phyloP scores from a whole-genome alignment of 352 stramenopile genomes.

The Plasmopara muralis region DNA sequence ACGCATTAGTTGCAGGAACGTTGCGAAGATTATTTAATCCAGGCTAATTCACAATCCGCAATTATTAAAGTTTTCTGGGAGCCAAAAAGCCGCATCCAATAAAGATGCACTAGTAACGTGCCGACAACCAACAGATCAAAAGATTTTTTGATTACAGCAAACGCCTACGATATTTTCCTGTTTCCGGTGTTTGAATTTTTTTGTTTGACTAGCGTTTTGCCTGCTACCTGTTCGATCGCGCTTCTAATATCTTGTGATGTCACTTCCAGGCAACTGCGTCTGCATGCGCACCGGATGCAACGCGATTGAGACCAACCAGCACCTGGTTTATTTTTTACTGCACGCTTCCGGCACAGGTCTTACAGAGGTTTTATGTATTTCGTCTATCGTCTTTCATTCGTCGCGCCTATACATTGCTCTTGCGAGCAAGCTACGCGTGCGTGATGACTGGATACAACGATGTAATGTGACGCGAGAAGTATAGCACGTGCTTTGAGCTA shows the following conservation, averaged over 20 bases:
- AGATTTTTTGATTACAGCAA: slow-evolving; percentile 3
- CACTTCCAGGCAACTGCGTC: neutral
- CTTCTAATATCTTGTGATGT: slow-evolving; percentile 1
- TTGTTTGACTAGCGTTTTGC: slow-evolving; percentile 1
- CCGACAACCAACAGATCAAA: slow-evolving; percentile 1
- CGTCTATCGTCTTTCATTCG: too few relatives aligned
- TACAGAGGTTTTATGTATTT: too few relatives aligned
- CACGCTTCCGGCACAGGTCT: too few relatives aligned
- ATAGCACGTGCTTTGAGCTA: too few relatives aligned
- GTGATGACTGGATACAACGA: too few relatives aligned
- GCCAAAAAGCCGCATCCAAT: neutral
- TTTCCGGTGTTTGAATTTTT: slow-evolving; percentile 4
- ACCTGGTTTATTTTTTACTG: slow-evolving; percentile 7
- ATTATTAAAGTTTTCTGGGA: neutral
- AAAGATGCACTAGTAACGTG: neutral
- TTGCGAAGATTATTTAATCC: neutral
- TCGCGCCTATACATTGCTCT: too few relatives aligned
- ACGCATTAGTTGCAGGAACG: too few relatives aligned
- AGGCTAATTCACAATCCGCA: neutral
- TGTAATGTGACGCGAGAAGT: too few relatives aligned
- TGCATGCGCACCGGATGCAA: neutral
- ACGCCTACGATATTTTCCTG: slow-evolving; percentile 2
- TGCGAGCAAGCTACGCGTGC: too few relatives aligned
- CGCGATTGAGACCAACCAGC: neutral
- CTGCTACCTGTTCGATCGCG: slow-evolving; percentile 7